A percentile compares a stretch with the other conserved stretches of the same genome.
phyloP scores from a whole-genome alignment of 345 rosid genomes.

The Aethionema arabicum region DNA sequence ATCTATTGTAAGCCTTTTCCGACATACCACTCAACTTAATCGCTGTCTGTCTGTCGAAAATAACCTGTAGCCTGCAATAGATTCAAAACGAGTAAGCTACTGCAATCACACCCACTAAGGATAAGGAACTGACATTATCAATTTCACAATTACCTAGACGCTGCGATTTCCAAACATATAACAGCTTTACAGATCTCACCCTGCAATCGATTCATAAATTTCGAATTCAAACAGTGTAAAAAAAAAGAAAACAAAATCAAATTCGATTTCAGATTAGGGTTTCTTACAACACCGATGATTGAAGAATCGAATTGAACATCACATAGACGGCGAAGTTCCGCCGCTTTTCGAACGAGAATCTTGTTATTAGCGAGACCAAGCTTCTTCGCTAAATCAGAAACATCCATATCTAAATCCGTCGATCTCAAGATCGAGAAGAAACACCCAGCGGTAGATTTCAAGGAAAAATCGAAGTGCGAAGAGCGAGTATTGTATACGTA shows the following conservation, averaged over 20 bases:
- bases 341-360: slow-evolving; percentile 72
- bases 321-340: slow-evolving; percentile 93
- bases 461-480: background rate
- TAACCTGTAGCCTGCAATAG: slow-evolving; percentile 50
- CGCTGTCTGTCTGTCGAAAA: slow-evolving; percentile 72
- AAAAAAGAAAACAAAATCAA: background rate
- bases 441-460: background rate
- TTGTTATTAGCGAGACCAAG: slow-evolving; percentile 72
- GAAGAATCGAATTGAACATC: slow-evolving; percentile 94
- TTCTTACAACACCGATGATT: slow-evolving; percentile 75
- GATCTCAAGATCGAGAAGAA: background rate
- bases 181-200: slow-evolving; percentile 93
- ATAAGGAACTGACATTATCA: background rate
- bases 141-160: slow-evolving; percentile 50
- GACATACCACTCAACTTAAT: slow-evolving; percentile 85
- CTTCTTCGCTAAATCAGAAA: slow-evolving; percentile 65
- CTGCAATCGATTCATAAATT: slow-evolving; percentile 35
- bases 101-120: background rate
- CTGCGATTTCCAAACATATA: slow-evolving; percentile 87
- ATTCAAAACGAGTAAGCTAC: slow-evolving; percentile 1
- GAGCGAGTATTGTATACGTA: too few relatives aligned
- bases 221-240: background rate
- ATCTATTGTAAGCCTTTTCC: slow-evolving; percentile 78
- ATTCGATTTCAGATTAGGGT: background rate
- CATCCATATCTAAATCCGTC: slow-evolving; percentile 50